Base-by-base conservation (phyloP, 352 stramenopile species). In the Pythium biforme region DNA sequence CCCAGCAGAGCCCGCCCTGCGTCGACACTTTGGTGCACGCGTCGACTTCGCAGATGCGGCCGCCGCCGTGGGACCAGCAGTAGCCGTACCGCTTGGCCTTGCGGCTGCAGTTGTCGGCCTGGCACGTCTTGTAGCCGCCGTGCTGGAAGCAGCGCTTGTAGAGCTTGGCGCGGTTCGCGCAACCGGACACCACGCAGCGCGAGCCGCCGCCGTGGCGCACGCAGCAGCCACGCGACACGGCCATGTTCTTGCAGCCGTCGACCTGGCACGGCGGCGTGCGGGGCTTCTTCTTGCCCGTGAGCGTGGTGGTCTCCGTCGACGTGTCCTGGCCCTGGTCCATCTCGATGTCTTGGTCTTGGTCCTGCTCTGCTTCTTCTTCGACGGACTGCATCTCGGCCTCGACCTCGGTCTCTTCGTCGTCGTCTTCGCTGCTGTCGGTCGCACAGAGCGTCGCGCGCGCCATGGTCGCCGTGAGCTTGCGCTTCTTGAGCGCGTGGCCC, bases 81-180 rank as follows among this genome's bases (percentile, higher is more conserved):
- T 88, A 81, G 52, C 84, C 84, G 64, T 89, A 89, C n/a, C 81
- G 82, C 67, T 91, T 91, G 65, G 84, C 81, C 51, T 89, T 89
- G 63, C 76, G 77, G 55, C 62, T 75, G 73, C 84, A 93, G 43
- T 78, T 74, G 2, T 84, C 72, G 11, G 78, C 71, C 26, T 79
- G 67, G 69, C 84, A 93, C 40, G 76, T 86, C 40, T 88, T 89
- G 37, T 76, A 88, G 40, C 81, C 81, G 29, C 78, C 81, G 70
- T 90, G 81, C 66, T 90, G 81, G 66, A 90, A 90, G 76, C 81
- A 90, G 59, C 76, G 75, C 66, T 88, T 89, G 63, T 83, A 78
- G 34, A 88, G 74, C 67, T 89, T 89, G 50, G 81, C 81, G 46
- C 81, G 77, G 66, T 91, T 89, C 14, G 73, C 76, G 70, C 82